Evolutionary conservation across 177 flowering plant genomes (phyloP).

Genomic region (Vitis hybrid): DNA sequence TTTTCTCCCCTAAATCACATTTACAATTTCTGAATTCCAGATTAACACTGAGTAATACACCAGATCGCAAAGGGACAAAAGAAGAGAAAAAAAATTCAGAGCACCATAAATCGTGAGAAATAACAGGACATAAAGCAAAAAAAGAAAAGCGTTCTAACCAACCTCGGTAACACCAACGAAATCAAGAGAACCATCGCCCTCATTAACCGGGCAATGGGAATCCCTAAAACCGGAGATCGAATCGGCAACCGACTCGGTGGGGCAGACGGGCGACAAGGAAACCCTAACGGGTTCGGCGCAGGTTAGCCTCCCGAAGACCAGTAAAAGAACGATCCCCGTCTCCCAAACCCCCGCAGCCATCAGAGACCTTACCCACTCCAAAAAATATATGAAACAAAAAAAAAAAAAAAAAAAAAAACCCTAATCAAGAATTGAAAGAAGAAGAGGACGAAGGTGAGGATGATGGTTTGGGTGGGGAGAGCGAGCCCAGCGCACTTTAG

Average conservation of each 20-base stretch:
- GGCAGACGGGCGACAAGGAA: conserved; percentile 28
- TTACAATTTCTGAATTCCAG: too few species aligned
- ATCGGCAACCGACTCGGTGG: conserved; percentile 27
- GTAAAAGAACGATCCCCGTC: conserved; percentile 19
- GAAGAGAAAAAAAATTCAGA: too few species aligned
- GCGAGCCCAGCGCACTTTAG: conserved; percentile 23
- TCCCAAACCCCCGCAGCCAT: conserved; percentile 31
- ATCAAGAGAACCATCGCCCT: conserved; percentile 7
- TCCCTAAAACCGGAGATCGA: conserved; percentile 39
- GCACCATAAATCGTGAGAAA: background rate
- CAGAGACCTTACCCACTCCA: too few species aligned
- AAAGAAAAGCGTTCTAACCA: background rate
- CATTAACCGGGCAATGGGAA: conserved; percentile 12
- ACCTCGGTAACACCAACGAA: conserved; percentile 43
- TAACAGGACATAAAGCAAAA: background rate
- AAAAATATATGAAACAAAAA: background rate
- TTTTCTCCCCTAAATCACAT: too few species aligned
- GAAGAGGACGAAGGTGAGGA: background rate
- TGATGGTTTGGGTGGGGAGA: background rate
- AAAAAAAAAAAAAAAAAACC: background rate
- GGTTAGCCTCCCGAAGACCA: conserved; percentile 23
- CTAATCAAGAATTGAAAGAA: background rate
- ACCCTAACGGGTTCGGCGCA: conserved; percentile 22
- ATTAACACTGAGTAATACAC: too few species aligned
- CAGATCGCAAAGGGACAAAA: too few species aligned